A percentile compares a stretch with the other conserved stretches of the same genome.
Evolutionary conservation across 257 asterid species (phyloP).

Genomic region (Petunia secreta): DNA sequence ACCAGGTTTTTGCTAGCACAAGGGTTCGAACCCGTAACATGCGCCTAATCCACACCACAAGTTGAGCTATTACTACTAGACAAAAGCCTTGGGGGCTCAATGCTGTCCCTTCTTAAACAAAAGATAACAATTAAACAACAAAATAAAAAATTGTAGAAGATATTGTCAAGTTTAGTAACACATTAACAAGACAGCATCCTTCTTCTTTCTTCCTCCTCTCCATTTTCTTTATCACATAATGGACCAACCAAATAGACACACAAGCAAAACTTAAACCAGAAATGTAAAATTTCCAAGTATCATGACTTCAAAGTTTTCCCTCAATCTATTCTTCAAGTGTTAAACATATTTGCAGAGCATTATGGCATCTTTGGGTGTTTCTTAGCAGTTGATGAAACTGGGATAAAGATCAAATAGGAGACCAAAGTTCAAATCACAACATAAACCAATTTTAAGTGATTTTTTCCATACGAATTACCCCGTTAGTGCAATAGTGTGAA

Average conservation of each 20-base stretch:
- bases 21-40: too few species aligned
- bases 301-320: background rate
- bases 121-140: background rate
- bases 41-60: too few species aligned
- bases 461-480: background rate
- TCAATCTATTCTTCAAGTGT: background rate
- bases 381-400: background rate
- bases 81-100: background rate
- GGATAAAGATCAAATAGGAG: background rate
- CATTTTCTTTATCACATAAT: background rate
- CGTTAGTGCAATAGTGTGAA: background rate
- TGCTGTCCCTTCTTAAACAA: conserved; percentile 6
- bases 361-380: background rate
- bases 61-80: too few species aligned
- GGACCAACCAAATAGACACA: background rate
- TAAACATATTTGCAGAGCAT: background rate
- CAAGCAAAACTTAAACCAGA: background rate
- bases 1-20: too few species aligned
- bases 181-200: background rate
- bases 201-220: background rate
- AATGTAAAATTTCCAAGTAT: background rate
- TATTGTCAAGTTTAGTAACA: background rate
- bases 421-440: background rate
- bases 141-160: background rate
- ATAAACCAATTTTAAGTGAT: background rate